Conservation (phyloP, 257 asterid genomes). For the Penstemon barbatus region DNA sequence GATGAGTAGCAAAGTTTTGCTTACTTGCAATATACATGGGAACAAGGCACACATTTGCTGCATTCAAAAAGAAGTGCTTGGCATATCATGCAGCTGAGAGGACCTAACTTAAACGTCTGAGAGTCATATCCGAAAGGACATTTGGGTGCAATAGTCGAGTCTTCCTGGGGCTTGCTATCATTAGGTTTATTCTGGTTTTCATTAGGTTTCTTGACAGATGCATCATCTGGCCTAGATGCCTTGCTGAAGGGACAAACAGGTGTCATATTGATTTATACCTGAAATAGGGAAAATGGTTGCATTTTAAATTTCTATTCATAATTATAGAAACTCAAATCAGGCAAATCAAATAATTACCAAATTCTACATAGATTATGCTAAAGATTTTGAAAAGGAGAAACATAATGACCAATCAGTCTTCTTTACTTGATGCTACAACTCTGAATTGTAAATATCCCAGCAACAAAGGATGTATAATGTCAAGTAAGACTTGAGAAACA, state of each 20-base stretch:
- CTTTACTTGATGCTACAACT: not conserved
- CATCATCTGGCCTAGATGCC: slow-evolving; percentile 80
- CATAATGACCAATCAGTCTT: not conserved
- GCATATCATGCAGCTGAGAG: slow-evolving; percentile 90
- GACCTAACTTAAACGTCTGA: slow-evolving; percentile 89
- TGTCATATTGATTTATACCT: slow-evolving; percentile 62
- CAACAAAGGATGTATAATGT: not conserved
- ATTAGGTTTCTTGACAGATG: slow-evolving; percentile 51
- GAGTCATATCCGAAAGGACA: slow-evolving; percentile 74
- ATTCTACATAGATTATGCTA: not conserved
- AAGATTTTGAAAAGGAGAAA: not conserved
- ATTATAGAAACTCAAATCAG: not conserved
- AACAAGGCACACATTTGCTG: slow-evolving; percentile 89
- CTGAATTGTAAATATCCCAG: not conserved
- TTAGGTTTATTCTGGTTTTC: slow-evolving; percentile 60
- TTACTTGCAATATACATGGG: slow-evolving; percentile 96
- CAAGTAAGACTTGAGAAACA: not conserved
- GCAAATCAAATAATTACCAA: slow-evolving; percentile 5
- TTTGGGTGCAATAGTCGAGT: slow-evolving; percentile 43
- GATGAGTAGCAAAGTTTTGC: slow-evolving; percentile 15
- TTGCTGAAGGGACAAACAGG: slow-evolving; percentile 90
- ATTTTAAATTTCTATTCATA: not conserved
- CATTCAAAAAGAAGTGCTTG: slow-evolving; percentile 91
- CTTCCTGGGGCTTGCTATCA: slow-evolving; percentile 51
- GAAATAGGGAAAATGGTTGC: slow-evolving; percentile 24